Percentiles rank a stretch among this genome's conserved stretches.
phyloP scores from a whole-genome alignment of 1,284 basidiomycete species.

The Testicularia cyperi region DNA sequence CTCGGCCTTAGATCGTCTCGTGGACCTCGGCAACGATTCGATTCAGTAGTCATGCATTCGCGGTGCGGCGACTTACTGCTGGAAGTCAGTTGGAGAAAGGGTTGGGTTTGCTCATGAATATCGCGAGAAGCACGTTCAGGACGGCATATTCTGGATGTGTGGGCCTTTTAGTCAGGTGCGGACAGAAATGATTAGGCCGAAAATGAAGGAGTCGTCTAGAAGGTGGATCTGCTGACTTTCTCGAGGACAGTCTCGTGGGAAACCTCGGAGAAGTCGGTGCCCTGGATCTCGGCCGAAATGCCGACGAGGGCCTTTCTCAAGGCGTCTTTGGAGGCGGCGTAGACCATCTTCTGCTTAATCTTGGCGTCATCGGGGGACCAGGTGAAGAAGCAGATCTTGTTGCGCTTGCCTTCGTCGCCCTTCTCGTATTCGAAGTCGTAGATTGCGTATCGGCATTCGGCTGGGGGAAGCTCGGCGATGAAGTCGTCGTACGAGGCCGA shows the following conservation, averaged over 20 bases:
- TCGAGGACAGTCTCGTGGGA: conserved; percentile 66
- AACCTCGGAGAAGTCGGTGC: conserved; percentile 78
- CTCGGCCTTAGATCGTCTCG: too few species aligned
- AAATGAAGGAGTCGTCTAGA: too few species aligned
- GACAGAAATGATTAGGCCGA: too few species aligned
- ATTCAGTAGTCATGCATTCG: too few species aligned
- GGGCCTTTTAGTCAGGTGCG: too few species aligned
- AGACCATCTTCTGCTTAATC: conserved; percentile 93
- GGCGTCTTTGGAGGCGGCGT: conserved; percentile 86
- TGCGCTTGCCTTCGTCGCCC: conserved; percentile 76
- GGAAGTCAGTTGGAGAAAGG: too few species aligned
- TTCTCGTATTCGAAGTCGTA: conserved; percentile 89
- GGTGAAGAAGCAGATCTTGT: conserved; percentile 83
- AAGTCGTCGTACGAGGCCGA: conserved; percentile 74
- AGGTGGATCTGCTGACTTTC: conserved; percentile 23
- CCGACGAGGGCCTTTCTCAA: conserved; percentile 73
- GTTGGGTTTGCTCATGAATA: too few species aligned
- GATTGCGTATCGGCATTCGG: conserved; percentile 82
- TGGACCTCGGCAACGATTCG: too few species aligned
- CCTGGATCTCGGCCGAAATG: conserved; percentile 80
- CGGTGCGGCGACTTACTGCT: too few species aligned
- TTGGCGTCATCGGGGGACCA: conserved; percentile 86
- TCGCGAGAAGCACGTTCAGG: too few species aligned
- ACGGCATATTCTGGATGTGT: too few species aligned
- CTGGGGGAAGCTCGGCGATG: conserved; percentile 72